Conservation (phyloP, 2,329 filamentous ascomycete genomes). For the Lasiodiplodia gonubiensis region DNA sequence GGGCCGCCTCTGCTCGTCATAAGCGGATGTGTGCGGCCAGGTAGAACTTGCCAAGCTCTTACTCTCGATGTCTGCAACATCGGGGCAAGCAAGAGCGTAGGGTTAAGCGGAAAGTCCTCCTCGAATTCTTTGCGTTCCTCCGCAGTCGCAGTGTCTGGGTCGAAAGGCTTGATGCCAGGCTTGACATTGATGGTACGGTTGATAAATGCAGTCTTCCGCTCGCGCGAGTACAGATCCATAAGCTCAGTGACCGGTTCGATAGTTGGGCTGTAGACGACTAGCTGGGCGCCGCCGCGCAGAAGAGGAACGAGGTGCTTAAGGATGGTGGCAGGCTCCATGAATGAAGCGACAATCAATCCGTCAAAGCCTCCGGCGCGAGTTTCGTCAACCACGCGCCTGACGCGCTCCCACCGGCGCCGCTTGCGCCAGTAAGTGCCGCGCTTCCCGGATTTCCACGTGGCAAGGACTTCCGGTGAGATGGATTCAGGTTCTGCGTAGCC, state of each 20-base stretch:
- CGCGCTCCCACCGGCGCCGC: slow-evolving; percentile 77
- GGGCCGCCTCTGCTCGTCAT: slow-evolving; percentile 90
- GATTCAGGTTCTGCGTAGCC: slow-evolving; percentile 72
- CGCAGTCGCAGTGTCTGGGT: slow-evolving; percentile 46
- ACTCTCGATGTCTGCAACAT: slow-evolving; percentile 81
- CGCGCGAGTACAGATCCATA: slow-evolving; percentile 83
- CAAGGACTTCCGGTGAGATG: slow-evolving; percentile 65
- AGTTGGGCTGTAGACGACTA: slow-evolving; percentile 83
- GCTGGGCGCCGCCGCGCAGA: slow-evolving; percentile 78
- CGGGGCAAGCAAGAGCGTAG: slow-evolving; percentile 78
- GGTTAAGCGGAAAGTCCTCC: slow-evolving; percentile 82
- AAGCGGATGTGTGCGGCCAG: slow-evolving; percentile 87
- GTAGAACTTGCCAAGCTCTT: slow-evolving; percentile 86
- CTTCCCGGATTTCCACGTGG: slow-evolving; percentile 78
- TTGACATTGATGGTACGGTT: slow-evolving; percentile 36
- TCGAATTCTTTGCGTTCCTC: slow-evolving; percentile 32
- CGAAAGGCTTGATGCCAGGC: neutral
- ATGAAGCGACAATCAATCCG: slow-evolving; percentile 79
- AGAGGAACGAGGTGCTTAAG: slow-evolving; percentile 78
- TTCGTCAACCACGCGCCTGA: slow-evolving; percentile 73
- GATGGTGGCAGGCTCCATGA: slow-evolving; percentile 80
- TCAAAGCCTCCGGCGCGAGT: slow-evolving; percentile 79
- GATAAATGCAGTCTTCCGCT: slow-evolving; percentile 77
- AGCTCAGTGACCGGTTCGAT: slow-evolving; percentile 79
- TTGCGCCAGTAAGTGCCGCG: slow-evolving; percentile 89